A percentile compares a stretch with the other conserved stretches of the same genome.
Conservation (phyloP, 1,284 basidiomycete genomes). For the Grifola frondosa region DNA sequence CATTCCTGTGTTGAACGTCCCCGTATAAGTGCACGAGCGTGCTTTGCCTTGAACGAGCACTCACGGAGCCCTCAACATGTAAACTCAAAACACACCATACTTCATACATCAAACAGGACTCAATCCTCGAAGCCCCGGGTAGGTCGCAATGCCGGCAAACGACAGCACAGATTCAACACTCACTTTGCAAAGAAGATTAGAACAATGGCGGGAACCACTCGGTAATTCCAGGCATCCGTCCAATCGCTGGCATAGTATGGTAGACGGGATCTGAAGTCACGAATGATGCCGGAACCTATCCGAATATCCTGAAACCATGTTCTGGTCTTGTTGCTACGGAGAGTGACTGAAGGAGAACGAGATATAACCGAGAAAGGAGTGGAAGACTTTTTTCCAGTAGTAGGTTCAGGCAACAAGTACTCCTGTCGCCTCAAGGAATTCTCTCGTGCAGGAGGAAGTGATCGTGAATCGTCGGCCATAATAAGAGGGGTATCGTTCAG, state of each 20-base stretch:
- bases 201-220: slow-evolving; percentile 73
- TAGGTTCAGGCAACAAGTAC: no score
- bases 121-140: no score
- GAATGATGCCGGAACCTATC: slow-evolving; percentile 71
- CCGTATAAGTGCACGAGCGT: no score
- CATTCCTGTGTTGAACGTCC: not conserved
- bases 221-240: slow-evolving; percentile 87
- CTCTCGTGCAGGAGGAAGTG: no score
- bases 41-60: no score
- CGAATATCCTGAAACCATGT: slow-evolving; percentile 19
- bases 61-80: no score
- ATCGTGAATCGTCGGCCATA: no score
- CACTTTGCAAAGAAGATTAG: slow-evolving; percentile 82
- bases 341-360: slow-evolving; percentile 25
- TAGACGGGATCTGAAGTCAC: slow-evolving; percentile 73
- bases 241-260: slow-evolving; percentile 88
- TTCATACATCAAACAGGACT: no score
- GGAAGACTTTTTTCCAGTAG: not conserved
- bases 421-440: no score
- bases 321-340: slow-evolving; percentile 8
- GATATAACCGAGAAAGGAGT: slow-evolving; percentile 9
- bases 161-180: slow-evolving; percentile 23
- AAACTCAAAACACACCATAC: no score
- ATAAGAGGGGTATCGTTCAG: no score
- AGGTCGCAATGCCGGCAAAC: no score